Base-by-base conservation (phyloP, 306 rosid species). In the Leucaena leucocephala region DNA sequence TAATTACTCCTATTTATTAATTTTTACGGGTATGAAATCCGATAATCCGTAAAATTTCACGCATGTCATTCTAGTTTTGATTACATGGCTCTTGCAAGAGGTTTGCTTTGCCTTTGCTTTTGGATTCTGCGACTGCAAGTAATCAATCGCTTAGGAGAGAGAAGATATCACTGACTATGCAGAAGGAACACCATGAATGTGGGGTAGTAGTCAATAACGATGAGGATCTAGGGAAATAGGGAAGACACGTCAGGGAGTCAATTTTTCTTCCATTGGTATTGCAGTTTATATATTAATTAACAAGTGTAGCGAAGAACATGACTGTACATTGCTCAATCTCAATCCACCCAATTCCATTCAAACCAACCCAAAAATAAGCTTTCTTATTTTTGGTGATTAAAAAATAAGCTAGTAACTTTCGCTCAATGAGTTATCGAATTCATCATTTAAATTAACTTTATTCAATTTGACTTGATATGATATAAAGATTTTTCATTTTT, bases 161-260 rank as follows among this genome's bases (percentile, higher is more conserved):
- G 14, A 65, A 17, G 70, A 38, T 36, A 36, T 7, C 3, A 21
- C 12, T 2, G 8, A 15, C 55, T 7, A 14, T 2, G n/a, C 8
- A 27, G 17, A 12, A 5, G 66, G 6, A 27, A 58, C 33, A 1
- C 36, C 16, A 9, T 1, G 39, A 3, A 3, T 0, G 7, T 22
- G 2, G 2, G 69, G 3, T 38, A 0, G 70, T 3, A 38, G 46
- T 16, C 38, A 65, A 7, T 65, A 65, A 36, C 46, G 46, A 63
- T 16, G 70, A 65, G 46, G 40, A 38, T 17, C 1, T 13, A 6
- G 3, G 22, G 70, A 39, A 38, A 15, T 38, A 15, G 14, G 5
- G 46, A 65, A 16, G 27, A 38, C 46, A 63, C 69, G 69, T 63
- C 69, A 38, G 70, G 46, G 10, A 36, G 21, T 63, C 42, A 49